Percentiles rank a stretch among this genome's conserved stretches.
phyloP scores from a whole-genome alignment of 2,329 filamentous ascomycete genomes.

The Huntiella decipiens region DNA sequence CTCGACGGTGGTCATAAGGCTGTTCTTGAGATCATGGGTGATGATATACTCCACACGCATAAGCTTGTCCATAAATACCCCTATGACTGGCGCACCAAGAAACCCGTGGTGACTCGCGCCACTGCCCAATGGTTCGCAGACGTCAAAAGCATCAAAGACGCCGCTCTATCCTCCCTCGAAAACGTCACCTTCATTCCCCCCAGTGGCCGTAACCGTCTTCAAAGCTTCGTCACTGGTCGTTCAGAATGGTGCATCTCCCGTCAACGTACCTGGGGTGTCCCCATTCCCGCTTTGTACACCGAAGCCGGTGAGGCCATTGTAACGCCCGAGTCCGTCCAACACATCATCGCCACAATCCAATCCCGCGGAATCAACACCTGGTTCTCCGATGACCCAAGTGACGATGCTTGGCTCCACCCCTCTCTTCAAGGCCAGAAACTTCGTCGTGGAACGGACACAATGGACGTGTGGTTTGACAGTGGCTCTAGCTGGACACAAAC shows the following conservation, averaged over 20 bases:
- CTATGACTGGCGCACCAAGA: slow-evolving; percentile 93
- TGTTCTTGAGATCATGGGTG: slow-evolving; percentile 49
- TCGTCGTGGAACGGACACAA: slow-evolving; percentile 72
- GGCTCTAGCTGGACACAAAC: slow-evolving; percentile 73
- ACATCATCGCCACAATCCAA: slow-evolving; percentile 65
- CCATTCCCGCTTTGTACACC: slow-evolving; percentile 78
- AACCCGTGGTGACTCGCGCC: slow-evolving; percentile 74
- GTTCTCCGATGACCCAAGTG: slow-evolving; percentile 69
- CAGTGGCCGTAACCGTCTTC: slow-evolving; percentile 51
- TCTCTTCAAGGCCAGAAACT: slow-evolving; percentile 40
- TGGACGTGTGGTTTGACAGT: slow-evolving; percentile 99
- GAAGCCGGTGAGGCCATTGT: slow-evolving; percentile 56
- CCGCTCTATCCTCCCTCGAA: slow-evolving; percentile 50
- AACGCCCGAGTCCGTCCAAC: slow-evolving; percentile 57
- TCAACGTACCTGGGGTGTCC: slow-evolving; percentile 89
- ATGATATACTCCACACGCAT: slow-evolving; percentile 49
- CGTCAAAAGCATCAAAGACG: slow-evolving; percentile 60
- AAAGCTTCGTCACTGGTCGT: slow-evolving; percentile 70
- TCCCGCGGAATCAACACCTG: slow-evolving; percentile 74
- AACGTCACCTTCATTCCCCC: slow-evolving; percentile 63
- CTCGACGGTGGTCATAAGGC: slow-evolving; percentile 48
- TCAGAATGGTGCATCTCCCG: slow-evolving; percentile 97
- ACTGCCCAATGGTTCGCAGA: slow-evolving; percentile 98
- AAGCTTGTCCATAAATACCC: slow-evolving; percentile 80
- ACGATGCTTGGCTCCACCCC: slow-evolving; percentile 57